Conservation (phyloP, 495 filamentous ascomycete species). For the Viridothelium virens region DNA sequence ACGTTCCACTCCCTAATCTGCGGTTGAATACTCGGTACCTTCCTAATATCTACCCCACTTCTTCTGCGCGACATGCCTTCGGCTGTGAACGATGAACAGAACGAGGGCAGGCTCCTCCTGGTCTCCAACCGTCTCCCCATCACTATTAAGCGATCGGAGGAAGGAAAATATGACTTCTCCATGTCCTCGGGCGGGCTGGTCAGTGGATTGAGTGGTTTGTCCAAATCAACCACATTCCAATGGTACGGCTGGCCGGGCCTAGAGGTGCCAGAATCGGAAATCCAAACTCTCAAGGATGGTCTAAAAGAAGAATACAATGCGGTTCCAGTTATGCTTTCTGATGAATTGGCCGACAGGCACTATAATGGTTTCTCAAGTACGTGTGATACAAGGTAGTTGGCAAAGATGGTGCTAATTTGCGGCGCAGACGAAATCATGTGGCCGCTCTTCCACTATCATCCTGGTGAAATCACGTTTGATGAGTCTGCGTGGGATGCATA, state of each 20-base stretch:
- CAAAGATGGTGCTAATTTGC: not conserved
- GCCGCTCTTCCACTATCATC: conserved; percentile 95
- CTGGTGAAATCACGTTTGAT: conserved; percentile 84
- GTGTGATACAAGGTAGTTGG: conserved; percentile 25
- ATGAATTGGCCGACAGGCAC: conserved; percentile 48
- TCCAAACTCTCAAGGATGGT: conserved; percentile 32
- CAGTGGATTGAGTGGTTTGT: conserved; percentile 78
- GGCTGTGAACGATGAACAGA: conserved; percentile 13
- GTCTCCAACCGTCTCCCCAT: conserved; percentile 92
- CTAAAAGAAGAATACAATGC: conserved; percentile 45
- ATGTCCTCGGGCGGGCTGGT: conserved; percentile 95
- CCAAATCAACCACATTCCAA: conserved; percentile 84
- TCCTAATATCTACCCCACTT: not conserved
- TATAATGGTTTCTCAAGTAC: conserved; percentile 63
- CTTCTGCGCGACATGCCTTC: conserved; percentile 21
- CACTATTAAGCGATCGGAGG: conserved; percentile 84
- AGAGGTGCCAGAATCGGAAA: conserved; percentile 49
- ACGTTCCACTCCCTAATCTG: not conserved
- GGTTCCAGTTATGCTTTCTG: conserved; percentile 47
- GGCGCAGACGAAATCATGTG: conserved; percentile 81
- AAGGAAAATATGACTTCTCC: conserved; percentile 73
- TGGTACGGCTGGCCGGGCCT: conserved; percentile 98
- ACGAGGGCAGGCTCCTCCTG: conserved; percentile 56
- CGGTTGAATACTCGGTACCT: not conserved
- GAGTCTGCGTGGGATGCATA: conserved; percentile 84